These are phyloP conservation scores for Aspergillus brunneoviolaceus DNA, from an alignment of 2,329 filamentous ascomycete species.

Conservation along the genomic window DNA sequence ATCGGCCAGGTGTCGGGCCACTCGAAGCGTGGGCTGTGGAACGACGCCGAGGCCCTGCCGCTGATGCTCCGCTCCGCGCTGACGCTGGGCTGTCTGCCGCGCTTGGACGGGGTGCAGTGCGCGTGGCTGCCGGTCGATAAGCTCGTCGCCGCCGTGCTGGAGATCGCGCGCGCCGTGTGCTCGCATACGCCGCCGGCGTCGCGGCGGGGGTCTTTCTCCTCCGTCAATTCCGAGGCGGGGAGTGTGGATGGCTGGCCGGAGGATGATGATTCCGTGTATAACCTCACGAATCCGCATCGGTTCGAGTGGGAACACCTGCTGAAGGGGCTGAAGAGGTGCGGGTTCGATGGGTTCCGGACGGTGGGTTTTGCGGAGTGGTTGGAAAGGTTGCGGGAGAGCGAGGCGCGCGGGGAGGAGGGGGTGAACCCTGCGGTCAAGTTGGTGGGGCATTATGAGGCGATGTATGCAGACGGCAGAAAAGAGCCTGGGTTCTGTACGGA, in stretches of 20 bases:
- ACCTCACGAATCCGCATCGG: conserved; percentile 28
- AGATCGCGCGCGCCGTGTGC: conserved; percentile 22
- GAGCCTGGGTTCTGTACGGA: conserved; percentile 26
- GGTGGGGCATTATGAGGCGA: conserved; percentile 30
- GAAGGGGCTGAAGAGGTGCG: conserved; percentile 26
- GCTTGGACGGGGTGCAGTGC: conserved; percentile 22
- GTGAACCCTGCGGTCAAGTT: conserved; percentile 36
- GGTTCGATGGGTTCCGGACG: conserved; percentile 34
- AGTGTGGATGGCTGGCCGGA: neutral
- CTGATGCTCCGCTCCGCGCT: conserved; percentile 34
- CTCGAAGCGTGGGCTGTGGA: conserved; percentile 35
- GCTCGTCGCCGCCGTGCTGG: conserved; percentile 27
- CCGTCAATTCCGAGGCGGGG: neutral
- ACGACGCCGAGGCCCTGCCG: conserved; percentile 34
- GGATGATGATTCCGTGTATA: conserved; percentile 30
- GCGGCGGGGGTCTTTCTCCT: neutral
- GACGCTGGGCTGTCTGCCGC: conserved; percentile 27
- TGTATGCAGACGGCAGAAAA: conserved; percentile 16
- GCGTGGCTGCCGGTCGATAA: conserved; percentile 36
- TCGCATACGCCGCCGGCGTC: conserved; percentile 6
- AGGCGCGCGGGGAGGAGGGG: conserved; percentile 26
- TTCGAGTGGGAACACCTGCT: conserved; percentile 41
- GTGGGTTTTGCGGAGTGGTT: conserved; percentile 38
- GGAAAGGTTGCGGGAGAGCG: conserved; percentile 29
- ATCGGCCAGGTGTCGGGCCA: conserved; percentile 39